Base-by-base conservation (phyloP, 176 grass and related monocot species). In the Olyra latifolia region DNA sequence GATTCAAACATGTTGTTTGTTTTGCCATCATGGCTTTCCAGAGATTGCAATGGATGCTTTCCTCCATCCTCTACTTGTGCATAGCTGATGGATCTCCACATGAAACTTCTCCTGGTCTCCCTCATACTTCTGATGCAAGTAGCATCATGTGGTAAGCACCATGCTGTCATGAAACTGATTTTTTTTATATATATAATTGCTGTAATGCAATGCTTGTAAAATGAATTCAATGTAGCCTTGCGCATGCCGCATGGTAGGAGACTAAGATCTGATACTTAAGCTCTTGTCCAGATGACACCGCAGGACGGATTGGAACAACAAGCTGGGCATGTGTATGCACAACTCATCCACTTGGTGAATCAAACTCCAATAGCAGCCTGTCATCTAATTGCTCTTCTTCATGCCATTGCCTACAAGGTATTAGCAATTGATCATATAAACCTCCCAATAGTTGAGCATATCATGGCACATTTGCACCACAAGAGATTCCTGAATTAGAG, bases 261-360 rank as follows among this genome's bases (percentile, higher is more conserved):
- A 55, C 38, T 55, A 38, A 11, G 9, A 63, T 47, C 62, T 84
- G 71, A 57, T 23, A 62, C 16, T 46, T 7, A 22, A 35, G 12
- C 46, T 38, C 19, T 79, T 80, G 0, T 61, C 16, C 75, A 86
- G 84, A 84, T 84, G 62, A 16, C 25, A 74, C 17, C 19, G 9
- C 52, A 29, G 71, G 53, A 1, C 86, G 46, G 63, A 25, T 47
- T 38, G 84, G 60, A 66, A 70, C 29, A 1, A 24, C 78, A 86
- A 99, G 66, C 60, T 99, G 92, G 96, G 83, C 62, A 46, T 95
- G 96, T 49, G 54, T 76, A 80, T 99, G 92, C 62, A 29, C 86
- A n/a, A 78, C 70, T 77, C 84, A 80, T 89, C 86, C 90, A 16
- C 44, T 82, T 13, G 82, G 69, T 52, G 80, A 77, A 67, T 0